phyloP scores from a whole-genome alignment of 164 flowering plant genomes.

The Kingdonia uniflora region DNA sequence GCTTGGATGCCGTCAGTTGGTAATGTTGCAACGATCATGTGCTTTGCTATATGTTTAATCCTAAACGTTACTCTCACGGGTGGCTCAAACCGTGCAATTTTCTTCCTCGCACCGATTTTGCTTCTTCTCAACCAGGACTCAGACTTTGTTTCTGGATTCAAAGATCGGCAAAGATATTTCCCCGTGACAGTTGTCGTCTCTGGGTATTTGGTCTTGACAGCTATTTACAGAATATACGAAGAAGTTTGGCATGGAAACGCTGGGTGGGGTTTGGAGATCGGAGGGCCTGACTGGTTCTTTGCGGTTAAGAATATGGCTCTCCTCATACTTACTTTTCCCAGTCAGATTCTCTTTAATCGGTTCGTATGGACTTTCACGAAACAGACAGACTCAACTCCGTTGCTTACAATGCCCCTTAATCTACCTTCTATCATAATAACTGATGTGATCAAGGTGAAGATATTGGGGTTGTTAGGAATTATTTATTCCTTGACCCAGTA shows the following conservation, averaged over 20 bases:
- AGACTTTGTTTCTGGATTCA: conserved; percentile 88
- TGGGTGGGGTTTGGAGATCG: conserved; percentile 86
- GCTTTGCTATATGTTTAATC: conserved; percentile 84
- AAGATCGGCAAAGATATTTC: conserved; percentile 90
- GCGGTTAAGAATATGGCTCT: conserved; percentile 85
- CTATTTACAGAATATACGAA: conserved; percentile 81
- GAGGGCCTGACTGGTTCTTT: conserved; percentile 93
- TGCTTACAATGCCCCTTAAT: conserved; percentile 79
- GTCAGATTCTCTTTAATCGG: conserved; percentile 86
- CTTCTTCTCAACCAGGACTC: conserved; percentile 93
- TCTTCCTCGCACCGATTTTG: conserved; percentile 84
- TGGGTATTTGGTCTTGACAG: conserved; percentile 53
- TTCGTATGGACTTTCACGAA: conserved; percentile 86
- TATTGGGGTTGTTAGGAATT: conserved; percentile 79
- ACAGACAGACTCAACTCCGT: conserved; percentile 51
- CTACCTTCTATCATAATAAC: conserved; percentile 70
- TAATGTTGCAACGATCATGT: conserved; percentile 85
- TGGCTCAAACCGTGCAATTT: conserved; percentile 87
- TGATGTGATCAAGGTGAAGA: conserved; percentile 67
- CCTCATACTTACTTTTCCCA: conserved; percentile 83
- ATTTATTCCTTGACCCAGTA: conserved; percentile 84
- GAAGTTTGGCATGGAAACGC: conserved; percentile 84
- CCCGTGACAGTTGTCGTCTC: conserved; percentile 77
- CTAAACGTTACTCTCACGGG: conserved; percentile 76
- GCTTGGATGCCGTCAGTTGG: conserved; percentile 99